phyloP scores from a whole-genome alignment of 176 grass and related monocot genomes.

The barley (Hordeum vulgare) region MorexV3_pseudomolecules_assembly NC_058522.1:428681849-428682348 shows the following conservation, averaged over 20 bases:
- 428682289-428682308: constrained; percentile 39
- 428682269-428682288: constrained; percentile 50
- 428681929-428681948: constrained; percentile 39
- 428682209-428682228: constrained; percentile 36
- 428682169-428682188: constrained; percentile 49
- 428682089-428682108: neutral
- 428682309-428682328: neutral
- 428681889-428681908: neutral
- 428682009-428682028: neutral
- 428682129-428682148: constrained; percentile 23
- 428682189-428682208: constrained; percentile 33
- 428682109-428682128: neutral
- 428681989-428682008: neutral
- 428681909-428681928: neutral
- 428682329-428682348: constrained; percentile 22
- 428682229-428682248: constrained; percentile 1
- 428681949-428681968: constrained; percentile 50
- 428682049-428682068: constrained; percentile 37
- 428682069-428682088: neutral
- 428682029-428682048: neutral
- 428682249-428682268: constrained; percentile 24
- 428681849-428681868: neutral
- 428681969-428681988: neutral
- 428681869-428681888: neutral
- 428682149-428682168: constrained; percentile 22